Evolutionary conservation across 2,329 filamentous ascomycete genomes (phyloP).

Genomic region (Sporothrix humicola): DNA sequence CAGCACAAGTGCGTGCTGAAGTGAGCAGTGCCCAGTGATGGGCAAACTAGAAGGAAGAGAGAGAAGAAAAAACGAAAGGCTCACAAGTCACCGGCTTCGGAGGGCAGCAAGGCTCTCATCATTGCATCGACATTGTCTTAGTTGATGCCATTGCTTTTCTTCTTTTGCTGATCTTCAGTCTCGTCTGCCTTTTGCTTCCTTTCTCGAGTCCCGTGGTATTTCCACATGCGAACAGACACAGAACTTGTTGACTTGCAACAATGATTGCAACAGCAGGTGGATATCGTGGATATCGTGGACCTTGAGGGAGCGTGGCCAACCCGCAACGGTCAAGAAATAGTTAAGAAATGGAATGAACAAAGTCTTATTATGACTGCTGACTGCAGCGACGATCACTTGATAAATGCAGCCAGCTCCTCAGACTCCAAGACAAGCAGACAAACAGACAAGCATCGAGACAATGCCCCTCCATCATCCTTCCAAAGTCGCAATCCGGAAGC

Average conservation of each 20-base stretch:
- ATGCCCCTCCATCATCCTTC: not conserved
- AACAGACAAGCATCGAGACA: not conserved
- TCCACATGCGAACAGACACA: constrained; percentile 9
- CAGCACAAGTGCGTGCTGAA: constrained; percentile 3
- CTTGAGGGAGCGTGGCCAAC: not conserved
- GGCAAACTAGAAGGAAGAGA: no score
- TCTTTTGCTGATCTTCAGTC: no score
- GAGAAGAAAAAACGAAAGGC: not conserved
- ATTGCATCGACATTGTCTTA: not conserved
- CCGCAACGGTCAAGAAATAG: constrained; percentile 3
- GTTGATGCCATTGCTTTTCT: no score
- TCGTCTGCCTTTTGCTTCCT: not conserved
- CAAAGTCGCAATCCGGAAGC: not conserved
- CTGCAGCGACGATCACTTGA: constrained; percentile 6
- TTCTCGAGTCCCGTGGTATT: not conserved
- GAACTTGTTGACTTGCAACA: not conserved
- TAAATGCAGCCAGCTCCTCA: not conserved
- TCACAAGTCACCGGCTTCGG: constrained; percentile 1
- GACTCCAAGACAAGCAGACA: not conserved
- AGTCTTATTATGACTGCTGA: not conserved
- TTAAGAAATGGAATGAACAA: not conserved
- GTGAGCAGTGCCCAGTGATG: not conserved
- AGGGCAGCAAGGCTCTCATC: constrained; percentile 14
- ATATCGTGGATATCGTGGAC: not conserved
- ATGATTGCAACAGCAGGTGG: constrained; percentile 2